Base-by-base conservation (phyloP, 225 moss, liverwort and hornwort species). In the Lunularia cruciata region DNA sequence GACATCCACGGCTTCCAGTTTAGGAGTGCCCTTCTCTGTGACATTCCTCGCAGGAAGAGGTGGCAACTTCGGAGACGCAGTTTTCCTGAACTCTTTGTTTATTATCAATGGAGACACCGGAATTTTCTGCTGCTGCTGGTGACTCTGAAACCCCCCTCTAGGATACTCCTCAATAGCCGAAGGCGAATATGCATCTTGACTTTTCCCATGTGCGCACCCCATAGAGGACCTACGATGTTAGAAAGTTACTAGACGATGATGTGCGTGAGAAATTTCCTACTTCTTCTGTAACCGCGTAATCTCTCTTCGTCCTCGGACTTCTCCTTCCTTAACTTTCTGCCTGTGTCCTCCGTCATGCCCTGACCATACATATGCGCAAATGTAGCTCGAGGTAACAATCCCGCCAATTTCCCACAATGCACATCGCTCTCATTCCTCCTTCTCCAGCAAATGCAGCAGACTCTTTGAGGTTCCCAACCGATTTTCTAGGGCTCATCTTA, bases 141-240 rank as follows among this genome's bases (percentile, higher is more conserved):
- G 32, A 36, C 18, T 52, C 6, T 82, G 70, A 63, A 9, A 48
- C 30, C 27, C 69, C 30, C 27, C 69, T 26, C 65, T 43, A 16
- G 77, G 77, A 28, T 69, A 66, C 59, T 83, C 82, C 49, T 72
- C 82, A 35, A 62, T 56, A 68, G 68, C 68, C 8, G 70, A 20
- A 14, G 81, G 81, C 32, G 73, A 82, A 66, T 59, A 66, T 49
- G 81, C 66, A 23, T 73, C 72, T 75, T 48, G 57, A 60, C 72
- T 75, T 68, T 83, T 83, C 30, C 82, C 82, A 53, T 83, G 78
- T 30, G 82, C 72, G 52, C 82, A 83, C 82, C 82, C 82, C 82
- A 83, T 83, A 68, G 72, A 78, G 69, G 52, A 59, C 31, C 47
- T 34, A 14, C 34, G 58, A 13, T 37, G 19, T 35, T 2, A 4